These are phyloP conservation scores for Acacia acuminata DNA, from an alignment of 306 rosid genomes.

Conservation along the genomic window DNA sequence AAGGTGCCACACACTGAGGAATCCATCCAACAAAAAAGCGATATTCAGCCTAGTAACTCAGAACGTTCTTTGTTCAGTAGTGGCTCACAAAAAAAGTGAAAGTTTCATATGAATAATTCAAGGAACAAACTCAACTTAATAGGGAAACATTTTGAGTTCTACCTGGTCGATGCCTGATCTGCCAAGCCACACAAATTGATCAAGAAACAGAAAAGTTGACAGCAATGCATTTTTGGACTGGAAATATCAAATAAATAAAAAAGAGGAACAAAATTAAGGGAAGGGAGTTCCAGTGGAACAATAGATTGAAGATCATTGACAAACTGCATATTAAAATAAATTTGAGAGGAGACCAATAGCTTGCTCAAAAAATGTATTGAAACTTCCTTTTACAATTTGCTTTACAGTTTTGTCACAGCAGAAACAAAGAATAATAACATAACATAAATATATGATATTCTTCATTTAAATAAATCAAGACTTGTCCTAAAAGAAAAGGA, in stretches of 20 bases:
- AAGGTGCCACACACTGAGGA: conserved; percentile 71
- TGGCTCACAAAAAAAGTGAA: neutral
- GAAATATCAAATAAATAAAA: too few species aligned
- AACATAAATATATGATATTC: too few species aligned
- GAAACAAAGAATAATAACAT: too few species aligned
- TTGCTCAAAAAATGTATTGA: neutral
- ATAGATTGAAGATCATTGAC: conserved; percentile 65
- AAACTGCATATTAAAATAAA: conserved; percentile 58
- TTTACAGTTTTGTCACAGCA: neutral
- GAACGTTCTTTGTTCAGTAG: conserved; percentile 76
- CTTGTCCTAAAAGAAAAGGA: too few species aligned
- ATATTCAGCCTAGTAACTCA: conserved; percentile 73
- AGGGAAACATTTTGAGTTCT: too few species aligned
- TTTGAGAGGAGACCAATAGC: conserved; percentile 5
- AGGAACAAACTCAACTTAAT: too few species aligned
- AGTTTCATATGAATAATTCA: neutral
- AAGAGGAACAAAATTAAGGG: conserved; percentile 68
- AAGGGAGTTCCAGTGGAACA: conserved; percentile 78
- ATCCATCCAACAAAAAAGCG: conserved; percentile 92
- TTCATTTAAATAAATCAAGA: too few species aligned
- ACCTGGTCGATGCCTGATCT: too few species aligned
- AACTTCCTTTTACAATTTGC: neutral
- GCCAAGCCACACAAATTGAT: too few species aligned
- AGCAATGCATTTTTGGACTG: conserved; percentile 65
- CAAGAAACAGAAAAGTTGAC: too few species aligned